Percentiles rank a stretch among this genome's conserved stretches.
These are phyloP conservation scores for Colletotrichum sublineola DNA, from an alignment of 2,329 filamentous ascomycete species.

Conservation along the genomic window DNA sequence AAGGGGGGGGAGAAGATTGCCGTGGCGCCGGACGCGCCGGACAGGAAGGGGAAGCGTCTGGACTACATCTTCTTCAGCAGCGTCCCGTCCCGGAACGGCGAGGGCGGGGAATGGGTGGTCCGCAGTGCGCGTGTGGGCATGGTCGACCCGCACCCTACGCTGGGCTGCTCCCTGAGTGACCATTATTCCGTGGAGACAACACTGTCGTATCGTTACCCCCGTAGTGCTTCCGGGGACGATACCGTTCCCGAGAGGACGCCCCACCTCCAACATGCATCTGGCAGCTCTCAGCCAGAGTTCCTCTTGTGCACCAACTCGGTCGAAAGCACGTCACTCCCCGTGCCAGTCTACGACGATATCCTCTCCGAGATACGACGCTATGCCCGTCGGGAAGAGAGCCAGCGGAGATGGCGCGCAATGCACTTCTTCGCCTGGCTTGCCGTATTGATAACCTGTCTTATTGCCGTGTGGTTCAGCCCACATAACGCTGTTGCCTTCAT, in stretches of 20 bases:
- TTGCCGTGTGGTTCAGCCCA: conserved; percentile 89
- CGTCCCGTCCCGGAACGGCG: conserved; percentile 39
- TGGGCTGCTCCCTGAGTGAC: conserved; percentile 90
- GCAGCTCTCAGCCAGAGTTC: conserved; percentile 45
- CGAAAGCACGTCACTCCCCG: conserved; percentile 44
- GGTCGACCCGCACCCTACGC: conserved; percentile 81
- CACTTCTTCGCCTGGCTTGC: conserved; percentile 80
- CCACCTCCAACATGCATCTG: conserved; percentile 55
- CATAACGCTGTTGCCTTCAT: conserved; percentile 83
- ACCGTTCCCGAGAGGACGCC: conserved; percentile 52
- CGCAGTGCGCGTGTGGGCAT: conserved; percentile 80
- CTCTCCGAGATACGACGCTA: conserved; percentile 79
- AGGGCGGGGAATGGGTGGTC: conserved; percentile 73
- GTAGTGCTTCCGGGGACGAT: conserved; percentile 31
- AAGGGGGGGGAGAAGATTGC: conserved; percentile 71
- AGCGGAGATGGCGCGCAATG: conserved; percentile 77
- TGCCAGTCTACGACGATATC: conserved; percentile 71
- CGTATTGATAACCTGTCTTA: conserved; percentile 79
- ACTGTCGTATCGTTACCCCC: conserved; percentile 64
- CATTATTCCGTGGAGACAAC: conserved; percentile 93
- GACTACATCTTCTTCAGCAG: conserved; percentile 92
- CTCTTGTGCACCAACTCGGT: conserved; percentile 48
- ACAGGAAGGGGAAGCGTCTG: conserved; percentile 84
- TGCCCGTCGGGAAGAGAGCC: conserved; percentile 75
- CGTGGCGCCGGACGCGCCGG: conserved; percentile 74